Evolutionary conservation across 306 rosid species (phyloP).

Genomic region (Quercus aquifolioides): DNA sequence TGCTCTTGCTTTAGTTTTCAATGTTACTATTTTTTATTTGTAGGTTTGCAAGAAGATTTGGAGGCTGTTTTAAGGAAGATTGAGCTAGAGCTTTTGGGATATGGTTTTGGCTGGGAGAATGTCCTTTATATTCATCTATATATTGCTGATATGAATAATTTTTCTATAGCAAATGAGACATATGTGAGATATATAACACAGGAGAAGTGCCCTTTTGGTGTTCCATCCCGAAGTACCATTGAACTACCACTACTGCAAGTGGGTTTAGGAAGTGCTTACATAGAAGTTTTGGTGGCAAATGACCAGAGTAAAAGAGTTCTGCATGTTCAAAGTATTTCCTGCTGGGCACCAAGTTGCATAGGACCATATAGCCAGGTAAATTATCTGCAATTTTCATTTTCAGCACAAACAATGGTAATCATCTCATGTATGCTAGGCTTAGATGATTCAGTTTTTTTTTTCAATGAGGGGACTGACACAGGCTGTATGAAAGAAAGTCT

Average conservation of each 20-base stretch:
- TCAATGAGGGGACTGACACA: background rate
- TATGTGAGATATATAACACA: conserved; percentile 76
- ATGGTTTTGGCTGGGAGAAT: conserved; percentile 78
- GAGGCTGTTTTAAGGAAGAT: conserved; percentile 56
- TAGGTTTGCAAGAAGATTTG: conserved; percentile 78
- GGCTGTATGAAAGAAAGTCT: background rate
- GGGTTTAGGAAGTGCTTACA: conserved; percentile 66
- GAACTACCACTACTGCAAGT: conserved; percentile 69
- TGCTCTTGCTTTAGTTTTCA: conserved; percentile 14
- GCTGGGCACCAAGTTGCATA: conserved; percentile 99
- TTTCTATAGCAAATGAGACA: conserved; percentile 74
- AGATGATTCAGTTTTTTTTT: background rate
- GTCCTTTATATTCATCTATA: conserved; percentile 88
- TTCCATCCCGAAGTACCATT: conserved; percentile 94
- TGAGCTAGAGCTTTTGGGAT: conserved; percentile 51
- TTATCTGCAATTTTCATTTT: background rate
- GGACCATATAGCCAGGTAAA: conserved; percentile 98
- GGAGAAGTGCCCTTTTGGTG: conserved; percentile 84
- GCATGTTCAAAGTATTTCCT: conserved; percentile 92
- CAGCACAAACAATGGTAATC: background rate
- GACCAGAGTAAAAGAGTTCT: conserved; percentile 76
- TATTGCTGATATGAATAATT: conserved; percentile 78
- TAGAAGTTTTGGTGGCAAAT: conserved; percentile 80
- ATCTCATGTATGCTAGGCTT: background rate
- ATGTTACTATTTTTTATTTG: conserved; percentile 21